Conservation (phyloP, 2,329 filamentous ascomycete species). For the Reticulascus tulasneorum region DNA sequence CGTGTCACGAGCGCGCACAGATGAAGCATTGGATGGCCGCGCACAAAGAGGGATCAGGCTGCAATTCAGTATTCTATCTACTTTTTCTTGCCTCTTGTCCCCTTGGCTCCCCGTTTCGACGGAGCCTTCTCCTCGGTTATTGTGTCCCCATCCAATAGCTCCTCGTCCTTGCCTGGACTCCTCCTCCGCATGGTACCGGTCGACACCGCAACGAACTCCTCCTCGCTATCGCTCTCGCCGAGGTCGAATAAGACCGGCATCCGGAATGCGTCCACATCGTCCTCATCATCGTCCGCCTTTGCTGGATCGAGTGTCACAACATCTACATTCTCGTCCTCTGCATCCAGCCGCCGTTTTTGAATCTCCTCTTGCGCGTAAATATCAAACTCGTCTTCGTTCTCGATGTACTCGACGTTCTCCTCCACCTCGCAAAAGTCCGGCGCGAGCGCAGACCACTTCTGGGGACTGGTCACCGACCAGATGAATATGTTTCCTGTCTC, state of each 20-base stretch:
- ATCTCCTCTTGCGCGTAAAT: slow-evolving; percentile 94
- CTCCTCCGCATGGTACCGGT: slow-evolving; percentile 83
- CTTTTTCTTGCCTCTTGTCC: slow-evolving; percentile 8
- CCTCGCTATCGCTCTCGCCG: slow-evolving; percentile 91
- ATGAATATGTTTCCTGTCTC: slow-evolving; percentile 93
- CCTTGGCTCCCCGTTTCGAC: slow-evolving; percentile 33
- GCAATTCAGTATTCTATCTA: slow-evolving; percentile 1
- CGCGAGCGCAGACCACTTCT: slow-evolving; percentile 94
- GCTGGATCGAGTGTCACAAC: slow-evolving; percentile 75
- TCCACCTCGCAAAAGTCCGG: slow-evolving; percentile 97
- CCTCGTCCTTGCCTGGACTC: slow-evolving; percentile 71
- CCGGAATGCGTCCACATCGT: slow-evolving; percentile 53
- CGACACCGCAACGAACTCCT: slow-evolving; percentile 69
- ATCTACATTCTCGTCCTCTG: slow-evolving; percentile 91
- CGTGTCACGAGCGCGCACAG: too few relatives aligned
- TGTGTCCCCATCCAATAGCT: slow-evolving; percentile 52
- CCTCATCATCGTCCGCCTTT: slow-evolving; percentile 53
- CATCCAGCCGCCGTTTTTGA: slow-evolving; percentile 82
- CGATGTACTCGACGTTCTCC: slow-evolving; percentile 95
- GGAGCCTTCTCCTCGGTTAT: slow-evolving; percentile 37
- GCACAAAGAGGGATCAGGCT: too few relatives aligned
- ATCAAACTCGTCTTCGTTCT: slow-evolving; percentile 96
- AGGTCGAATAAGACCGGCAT: slow-evolving; percentile 95
- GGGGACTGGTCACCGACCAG: slow-evolving; percentile 92
- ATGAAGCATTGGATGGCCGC: too few relatives aligned